A percentile compares a stretch with the other conserved stretches of the same genome.
phyloP scores from a whole-genome alignment of 345 rosid genomes.

The Limnanthes douglasii region DNA sequence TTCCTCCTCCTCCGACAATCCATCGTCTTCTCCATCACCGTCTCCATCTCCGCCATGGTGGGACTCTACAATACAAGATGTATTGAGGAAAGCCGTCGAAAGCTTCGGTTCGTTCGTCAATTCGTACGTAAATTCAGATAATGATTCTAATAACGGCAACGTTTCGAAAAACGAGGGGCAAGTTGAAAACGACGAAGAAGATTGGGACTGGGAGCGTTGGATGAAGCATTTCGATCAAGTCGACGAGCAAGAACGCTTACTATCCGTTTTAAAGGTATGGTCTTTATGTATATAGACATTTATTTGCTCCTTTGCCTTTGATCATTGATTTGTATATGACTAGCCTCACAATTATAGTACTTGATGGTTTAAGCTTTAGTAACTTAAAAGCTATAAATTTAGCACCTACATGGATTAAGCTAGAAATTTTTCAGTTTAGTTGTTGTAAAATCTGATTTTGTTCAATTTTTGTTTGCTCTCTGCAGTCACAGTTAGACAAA shows the following conservation, averaged over 20 bases:
- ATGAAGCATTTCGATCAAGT: conserved; percentile 61
- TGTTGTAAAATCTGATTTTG: not conserved
- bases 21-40: not conserved
- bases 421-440: not conserved
- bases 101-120: conserved; percentile 37
- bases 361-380: too few relatives aligned
- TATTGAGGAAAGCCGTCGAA: conserved; percentile 30
- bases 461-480: not conserved
- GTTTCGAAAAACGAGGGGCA: not conserved
- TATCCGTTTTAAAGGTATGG: conserved; percentile 57
- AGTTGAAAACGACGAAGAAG: conserved; percentile 10
- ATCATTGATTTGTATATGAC: too few relatives aligned
- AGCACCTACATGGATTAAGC: not conserved
- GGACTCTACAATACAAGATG: conserved; percentile 44
- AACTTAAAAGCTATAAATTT: not conserved
- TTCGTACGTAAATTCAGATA: conserved; percentile 11
- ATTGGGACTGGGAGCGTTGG: conserved; percentile 94
- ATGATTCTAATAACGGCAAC: conserved; percentile 2
- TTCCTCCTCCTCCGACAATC: conserved; percentile 16
- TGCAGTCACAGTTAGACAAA: conserved; percentile 48
- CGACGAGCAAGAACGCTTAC: conserved; percentile 70
- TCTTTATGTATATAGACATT: not conserved
- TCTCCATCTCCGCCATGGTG: conserved; percentile 20
- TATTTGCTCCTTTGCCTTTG: too few relatives aligned
- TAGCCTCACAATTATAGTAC: too few relatives aligned